A percentile compares a stretch with the other conserved stretches of the same genome.
These are phyloP conservation scores for Xylariomycetidae sp. DNA, from an alignment of 2,329 filamentous ascomycete species.

Conservation along the genomic window DNA sequence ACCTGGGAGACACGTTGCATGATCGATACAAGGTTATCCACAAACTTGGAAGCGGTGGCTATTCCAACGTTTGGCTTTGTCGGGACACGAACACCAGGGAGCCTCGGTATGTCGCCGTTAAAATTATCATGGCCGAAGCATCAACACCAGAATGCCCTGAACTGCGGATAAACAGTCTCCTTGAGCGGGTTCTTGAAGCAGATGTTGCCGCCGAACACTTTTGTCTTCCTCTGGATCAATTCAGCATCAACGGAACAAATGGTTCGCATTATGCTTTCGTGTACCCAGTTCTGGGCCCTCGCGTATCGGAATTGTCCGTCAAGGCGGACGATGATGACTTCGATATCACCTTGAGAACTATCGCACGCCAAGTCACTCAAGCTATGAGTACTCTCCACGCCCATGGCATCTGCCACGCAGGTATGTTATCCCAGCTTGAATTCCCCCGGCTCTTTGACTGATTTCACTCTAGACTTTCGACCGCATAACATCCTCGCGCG, in stretches of 20 bases:
- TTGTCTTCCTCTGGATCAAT: conserved; percentile 18
- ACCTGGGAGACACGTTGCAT: conserved; percentile 34
- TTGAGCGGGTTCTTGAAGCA: conserved; percentile 3
- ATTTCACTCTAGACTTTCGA: no score
- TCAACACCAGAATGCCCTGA: conserved; percentile 15
- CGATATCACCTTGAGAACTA: no score
- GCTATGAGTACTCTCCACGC: no score
- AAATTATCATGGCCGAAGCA: conserved; percentile 24
- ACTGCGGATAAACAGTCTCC: conserved; percentile 12
- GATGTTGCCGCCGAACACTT: conserved; percentile 3
- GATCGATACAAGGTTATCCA: conserved; percentile 34
- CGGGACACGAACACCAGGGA: conserved; percentile 5
- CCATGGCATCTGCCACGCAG: no score
- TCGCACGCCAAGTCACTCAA: no score
- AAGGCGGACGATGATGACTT: no score
- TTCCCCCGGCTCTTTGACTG: no score
- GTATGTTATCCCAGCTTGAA: no score
- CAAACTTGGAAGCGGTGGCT: conserved; percentile 38
- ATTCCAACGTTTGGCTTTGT: conserved; percentile 40
- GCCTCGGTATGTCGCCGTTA: conserved; percentile 25
- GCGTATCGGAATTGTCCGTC: no score
- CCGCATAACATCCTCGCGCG: no score
- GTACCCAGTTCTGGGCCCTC: conserved; percentile 22
- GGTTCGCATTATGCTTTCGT: conserved; percentile 22
- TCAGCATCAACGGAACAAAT: conserved; percentile 19